Conservation (phyloP, 306 rosid genomes). For the Comarum palustre region DNA sequence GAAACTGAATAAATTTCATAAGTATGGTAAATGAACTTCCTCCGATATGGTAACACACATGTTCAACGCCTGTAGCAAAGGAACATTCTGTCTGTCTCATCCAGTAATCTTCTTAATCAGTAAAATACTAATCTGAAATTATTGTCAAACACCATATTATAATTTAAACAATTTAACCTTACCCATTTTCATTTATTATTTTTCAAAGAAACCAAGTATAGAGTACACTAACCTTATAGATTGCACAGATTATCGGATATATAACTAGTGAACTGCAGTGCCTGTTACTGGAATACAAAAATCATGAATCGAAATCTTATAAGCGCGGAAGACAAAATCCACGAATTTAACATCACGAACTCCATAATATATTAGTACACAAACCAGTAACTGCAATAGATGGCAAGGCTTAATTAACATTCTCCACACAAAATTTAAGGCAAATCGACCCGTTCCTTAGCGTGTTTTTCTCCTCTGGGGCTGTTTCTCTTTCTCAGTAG, state of each 20-base stretch:
- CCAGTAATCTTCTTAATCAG: background rate
- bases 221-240: background rate
- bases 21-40: too few relatives aligned
- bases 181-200: too few relatives aligned
- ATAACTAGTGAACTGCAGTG: background rate
- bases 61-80: background rate
- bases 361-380: slow-evolving; percentile 2
- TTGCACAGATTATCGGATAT: background rate
- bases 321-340: background rate
- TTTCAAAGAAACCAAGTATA: background rate
- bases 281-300: background rate
- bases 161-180: background rate
- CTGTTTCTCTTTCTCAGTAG: slow-evolving; percentile 64
- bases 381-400: background rate
- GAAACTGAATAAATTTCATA: too few relatives aligned
- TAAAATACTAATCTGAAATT: background rate
- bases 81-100: background rate
- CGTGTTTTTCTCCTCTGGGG: slow-evolving; percentile 77
- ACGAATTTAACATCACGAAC: background rate
- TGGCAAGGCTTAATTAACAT: background rate
- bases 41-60: background rate
- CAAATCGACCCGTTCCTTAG: slow-evolving; percentile 33
- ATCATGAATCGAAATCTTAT: background rate
- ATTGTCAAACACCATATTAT: background rate
- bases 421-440: background rate